Percentiles rank a stretch among this genome's conserved stretches.
These are phyloP conservation scores for Maudiozyma pseudohumilis DNA, from an alignment of 805 yeast genomes.

Conservation along the genomic window DNA sequence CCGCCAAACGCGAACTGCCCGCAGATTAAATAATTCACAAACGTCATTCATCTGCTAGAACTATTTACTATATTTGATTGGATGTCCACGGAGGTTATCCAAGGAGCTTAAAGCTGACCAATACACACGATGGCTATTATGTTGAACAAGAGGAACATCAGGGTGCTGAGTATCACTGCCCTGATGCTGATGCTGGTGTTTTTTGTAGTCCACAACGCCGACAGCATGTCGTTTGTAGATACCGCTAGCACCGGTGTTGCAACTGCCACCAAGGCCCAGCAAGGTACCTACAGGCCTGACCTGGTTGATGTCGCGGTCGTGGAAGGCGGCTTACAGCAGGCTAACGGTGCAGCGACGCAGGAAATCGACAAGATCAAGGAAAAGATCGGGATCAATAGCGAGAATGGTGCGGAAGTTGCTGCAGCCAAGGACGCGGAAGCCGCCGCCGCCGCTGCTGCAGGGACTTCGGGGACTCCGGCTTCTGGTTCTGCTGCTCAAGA, in stretches of 20 bases:
- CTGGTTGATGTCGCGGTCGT: not conserved
- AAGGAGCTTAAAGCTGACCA: too few relatives aligned
- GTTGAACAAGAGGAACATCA: slow-evolving; percentile 21
- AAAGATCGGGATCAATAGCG: slow-evolving; percentile 9
- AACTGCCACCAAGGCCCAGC: not conserved
- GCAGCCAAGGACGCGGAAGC: not conserved
- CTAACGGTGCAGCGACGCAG: slow-evolving; percentile 5
- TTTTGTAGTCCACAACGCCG: slow-evolving; percentile 21
- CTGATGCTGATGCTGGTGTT: slow-evolving; percentile 19
- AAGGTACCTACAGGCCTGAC: not conserved
- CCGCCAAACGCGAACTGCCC: too few relatives aligned
- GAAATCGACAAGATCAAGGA: slow-evolving; percentile 16
- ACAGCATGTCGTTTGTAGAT: slow-evolving; percentile 5
- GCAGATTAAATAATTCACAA: too few relatives aligned
- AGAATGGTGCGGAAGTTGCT: slow-evolving; percentile 1
- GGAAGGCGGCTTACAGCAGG: not conserved
- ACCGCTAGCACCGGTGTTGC: not conserved
- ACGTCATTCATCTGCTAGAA: too few relatives aligned
- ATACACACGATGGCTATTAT: slow-evolving; percentile 5
- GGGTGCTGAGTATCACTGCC: slow-evolving; percentile 21
- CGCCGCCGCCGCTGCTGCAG: not conserved
- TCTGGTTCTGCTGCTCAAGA: slow-evolving; percentile 6
- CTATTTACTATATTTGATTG: too few relatives aligned
- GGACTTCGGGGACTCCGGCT: too few relatives aligned
- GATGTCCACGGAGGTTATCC: too few relatives aligned